These are phyloP conservation scores for Coemansia sp. DNA, from an alignment of 192 early-diverging fungal genomes.

Conservation along the genomic window DNA sequence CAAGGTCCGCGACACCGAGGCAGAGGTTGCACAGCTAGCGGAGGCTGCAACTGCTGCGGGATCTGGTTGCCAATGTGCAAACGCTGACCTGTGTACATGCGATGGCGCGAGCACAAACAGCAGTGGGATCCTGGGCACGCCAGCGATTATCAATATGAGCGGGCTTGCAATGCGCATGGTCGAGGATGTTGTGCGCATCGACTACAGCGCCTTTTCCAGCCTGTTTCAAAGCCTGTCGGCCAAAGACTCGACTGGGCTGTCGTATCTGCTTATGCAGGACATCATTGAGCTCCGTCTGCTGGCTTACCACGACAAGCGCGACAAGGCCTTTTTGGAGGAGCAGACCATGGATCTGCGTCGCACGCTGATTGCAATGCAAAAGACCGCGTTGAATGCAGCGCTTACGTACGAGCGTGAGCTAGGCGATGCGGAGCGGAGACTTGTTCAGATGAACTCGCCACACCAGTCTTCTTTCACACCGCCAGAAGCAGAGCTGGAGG, in stretches of 20 bases:
- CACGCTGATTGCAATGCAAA: slow-evolving; percentile 53
- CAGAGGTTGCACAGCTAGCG: slow-evolving; percentile 45
- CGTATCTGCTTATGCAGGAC: slow-evolving; percentile 47
- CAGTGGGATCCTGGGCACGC: slow-evolving; percentile 23
- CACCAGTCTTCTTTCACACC: not conserved
- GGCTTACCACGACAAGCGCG: slow-evolving; percentile 32
- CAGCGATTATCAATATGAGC: slow-evolving; percentile 45
- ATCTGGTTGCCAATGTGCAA: not conserved
- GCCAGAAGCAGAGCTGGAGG: not conserved
- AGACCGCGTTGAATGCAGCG: slow-evolving; percentile 48
- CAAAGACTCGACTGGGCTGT: slow-evolving; percentile 33
- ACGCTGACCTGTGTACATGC: not conserved
- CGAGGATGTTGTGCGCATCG: slow-evolving; percentile 52
- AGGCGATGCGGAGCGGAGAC: slow-evolving; percentile 41
- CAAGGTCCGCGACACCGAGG: slow-evolving; percentile 51
- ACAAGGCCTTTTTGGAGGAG: slow-evolving; percentile 30
- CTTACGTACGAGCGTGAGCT: slow-evolving; percentile 52
- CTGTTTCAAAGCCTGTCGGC: slow-evolving; percentile 29
- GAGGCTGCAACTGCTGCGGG: slow-evolving; percentile 15
- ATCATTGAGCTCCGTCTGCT: slow-evolving; percentile 45
- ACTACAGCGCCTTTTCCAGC: slow-evolving; percentile 42
- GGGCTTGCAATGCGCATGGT: slow-evolving; percentile 57
- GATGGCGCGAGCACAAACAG: not conserved
- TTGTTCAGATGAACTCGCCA: slow-evolving; percentile 21
- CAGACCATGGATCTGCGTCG: slow-evolving; percentile 46